Evolutionary conservation across 768 basidiomycete genomes (phyloP), one percentile per base, ranked within the genome.

Genomic region (Lactarius sp.): DNA sequence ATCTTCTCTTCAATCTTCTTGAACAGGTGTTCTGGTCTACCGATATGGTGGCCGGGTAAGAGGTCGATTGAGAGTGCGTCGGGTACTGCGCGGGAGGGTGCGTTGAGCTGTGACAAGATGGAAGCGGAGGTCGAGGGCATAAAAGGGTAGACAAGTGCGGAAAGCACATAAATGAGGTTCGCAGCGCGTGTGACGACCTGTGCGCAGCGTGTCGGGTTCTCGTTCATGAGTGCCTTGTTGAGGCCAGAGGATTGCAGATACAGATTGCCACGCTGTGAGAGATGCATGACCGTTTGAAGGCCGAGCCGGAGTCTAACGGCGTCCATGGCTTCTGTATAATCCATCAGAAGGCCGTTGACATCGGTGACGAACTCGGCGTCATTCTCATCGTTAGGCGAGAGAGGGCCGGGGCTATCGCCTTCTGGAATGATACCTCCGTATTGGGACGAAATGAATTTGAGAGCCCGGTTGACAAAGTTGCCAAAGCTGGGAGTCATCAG

Each of bases 171-270:
- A 73, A 98, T 96, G 68, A 99, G 78, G 77, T 98, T 98, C 74
- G 94, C 75, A 33, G 94, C 90, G 58, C 94, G 87, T 53, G 90
- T 86, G 62, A 98, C 79, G 68, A 98, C 95, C 70, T 91, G 87
- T 3, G 90, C 94, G 70, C 94, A 96, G 62, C 94, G 90, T 60
- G 81, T 80, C 2, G 94, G 92, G 66, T 94, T 81, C 66, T 85
- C 83, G 9, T 83, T 77, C 78, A 96, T 86, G 64, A 98, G 80
- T 6, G 92, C 83, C 75, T 97, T 98, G 81, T 89, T 90, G 59
- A 99, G 84, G 22, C 89, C 88, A 27, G 92, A 89, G 2, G 91
- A 84, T 73, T 97, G 94, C n/a, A 99, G 86, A 77, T 97, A 98
- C 63, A 82, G 83, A 75, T 99, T 99, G 22, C 94, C 97, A 8